Percentiles rank a stretch among this genome's conserved stretches.
These are phyloP conservation scores for Saccharomycopsis fibuligera DNA, from an alignment of 805 yeast species.

Conservation along the genomic window DNA sequence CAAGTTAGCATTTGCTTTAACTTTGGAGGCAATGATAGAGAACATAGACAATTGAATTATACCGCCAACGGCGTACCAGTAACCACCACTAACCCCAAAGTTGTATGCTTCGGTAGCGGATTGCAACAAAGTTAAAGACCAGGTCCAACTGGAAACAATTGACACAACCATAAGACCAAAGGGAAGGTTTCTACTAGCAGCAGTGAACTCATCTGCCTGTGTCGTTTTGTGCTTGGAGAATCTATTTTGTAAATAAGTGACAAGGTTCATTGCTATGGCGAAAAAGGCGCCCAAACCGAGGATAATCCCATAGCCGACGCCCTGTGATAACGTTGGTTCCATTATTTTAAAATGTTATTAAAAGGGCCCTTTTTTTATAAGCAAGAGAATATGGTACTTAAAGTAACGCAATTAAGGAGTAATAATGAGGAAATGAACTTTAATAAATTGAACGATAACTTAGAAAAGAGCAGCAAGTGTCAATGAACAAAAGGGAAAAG, in stretches of 20 bases:
- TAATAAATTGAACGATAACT: background rate
- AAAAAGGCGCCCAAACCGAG: conserved; percentile 74
- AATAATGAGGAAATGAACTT: background rate
- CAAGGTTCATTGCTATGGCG: conserved; percentile 36
- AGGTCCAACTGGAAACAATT: conserved; percentile 37
- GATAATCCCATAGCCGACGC: conserved; percentile 83
- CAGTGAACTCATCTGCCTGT: conserved; percentile 36
- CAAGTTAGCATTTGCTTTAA: conserved; percentile 32
- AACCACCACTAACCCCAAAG: conserved; percentile 30
- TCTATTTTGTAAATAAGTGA: conserved; percentile 32
- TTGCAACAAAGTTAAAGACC: conserved; percentile 30
- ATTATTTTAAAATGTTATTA: background rate
- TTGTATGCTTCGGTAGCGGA: conserved; percentile 29
- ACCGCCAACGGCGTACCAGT: conserved; percentile 28
- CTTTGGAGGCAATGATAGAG: conserved; percentile 31
- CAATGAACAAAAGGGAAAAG: too few relatives aligned
- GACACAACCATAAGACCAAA: conserved; percentile 39
- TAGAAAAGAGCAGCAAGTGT: too few relatives aligned
- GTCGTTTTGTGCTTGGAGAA: conserved; percentile 29
- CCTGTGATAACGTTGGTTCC: conserved; percentile 48
- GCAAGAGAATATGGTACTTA: too few relatives aligned
- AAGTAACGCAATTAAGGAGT: background rate
- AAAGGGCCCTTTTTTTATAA: background rate
- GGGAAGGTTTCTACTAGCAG: conserved; percentile 39
- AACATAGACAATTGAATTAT: conserved; percentile 31